Evolutionary conservation across 345 rosid genomes (phyloP).

Genomic region (Melaleuca quinquenervia): DNA sequence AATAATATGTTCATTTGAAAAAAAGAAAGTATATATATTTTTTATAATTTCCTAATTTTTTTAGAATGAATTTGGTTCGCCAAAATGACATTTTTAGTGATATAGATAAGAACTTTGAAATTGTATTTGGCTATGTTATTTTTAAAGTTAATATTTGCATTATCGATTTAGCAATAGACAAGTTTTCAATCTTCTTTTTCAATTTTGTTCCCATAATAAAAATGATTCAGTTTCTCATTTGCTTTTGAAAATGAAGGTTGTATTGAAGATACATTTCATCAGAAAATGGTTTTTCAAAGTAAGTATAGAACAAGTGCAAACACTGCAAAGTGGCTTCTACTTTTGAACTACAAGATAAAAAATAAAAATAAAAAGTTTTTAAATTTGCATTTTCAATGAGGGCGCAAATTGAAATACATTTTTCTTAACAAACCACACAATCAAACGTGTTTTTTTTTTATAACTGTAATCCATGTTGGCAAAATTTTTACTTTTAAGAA

Average conservation of each 20-base stretch:
- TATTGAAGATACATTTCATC: neutral
- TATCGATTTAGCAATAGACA: rapidly evolving
- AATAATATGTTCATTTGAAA: too few species aligned
- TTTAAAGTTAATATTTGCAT: neutral
- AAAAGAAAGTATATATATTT: too few species aligned
- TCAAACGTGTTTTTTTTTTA: neutral
- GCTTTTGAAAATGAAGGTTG: too few species aligned
- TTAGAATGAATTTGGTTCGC: neutral
- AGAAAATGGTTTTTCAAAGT: neutral
- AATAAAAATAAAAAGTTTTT: neutral
- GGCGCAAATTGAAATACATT: neutral
- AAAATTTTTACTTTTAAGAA: too few species aligned
- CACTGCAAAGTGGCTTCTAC: neutral
- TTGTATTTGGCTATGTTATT: neutral
- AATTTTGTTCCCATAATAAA: too few species aligned
- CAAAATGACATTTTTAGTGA: neutral
- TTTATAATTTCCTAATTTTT: too few species aligned
- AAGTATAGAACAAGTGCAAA: neutral
- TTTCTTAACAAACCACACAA: too few species aligned
- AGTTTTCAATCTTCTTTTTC: neutral
- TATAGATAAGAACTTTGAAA: rapidly evolving
- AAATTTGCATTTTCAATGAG: neutral
- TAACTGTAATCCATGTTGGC: neutral
- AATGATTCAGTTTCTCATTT: too few species aligned
- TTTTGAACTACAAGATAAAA: neutral